A percentile compares a stretch with the other conserved stretches of the same genome.
phyloP scores from a whole-genome alignment of 345 rosid species.

The Salix suchowensis region DNA sequence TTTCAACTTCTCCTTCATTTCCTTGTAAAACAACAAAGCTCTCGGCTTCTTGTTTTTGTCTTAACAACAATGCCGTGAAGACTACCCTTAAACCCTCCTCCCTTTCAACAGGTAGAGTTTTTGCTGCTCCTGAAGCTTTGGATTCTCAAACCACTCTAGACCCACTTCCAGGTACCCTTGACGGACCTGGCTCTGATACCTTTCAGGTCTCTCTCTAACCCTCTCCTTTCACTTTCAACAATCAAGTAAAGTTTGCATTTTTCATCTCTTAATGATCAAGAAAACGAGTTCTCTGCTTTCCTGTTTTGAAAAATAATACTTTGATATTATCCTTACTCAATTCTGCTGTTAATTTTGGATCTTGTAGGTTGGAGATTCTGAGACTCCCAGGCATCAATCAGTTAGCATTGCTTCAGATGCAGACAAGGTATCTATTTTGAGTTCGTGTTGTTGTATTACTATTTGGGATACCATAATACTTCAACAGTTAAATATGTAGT shows the following conservation, averaged over 20 bases:
- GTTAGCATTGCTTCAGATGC: too few species aligned
- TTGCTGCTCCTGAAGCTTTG: conserved; percentile 62
- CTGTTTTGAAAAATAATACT: too few species aligned
- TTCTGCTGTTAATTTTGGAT: too few species aligned
- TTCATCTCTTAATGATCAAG: too few species aligned
- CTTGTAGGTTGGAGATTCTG: too few species aligned
- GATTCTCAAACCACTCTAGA: conserved; percentile 27
- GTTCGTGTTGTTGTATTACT: too few species aligned
- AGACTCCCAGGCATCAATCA: too few species aligned
- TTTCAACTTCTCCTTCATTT: conserved; percentile 35
- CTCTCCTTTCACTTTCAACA: neutral
- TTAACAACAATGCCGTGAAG: conserved; percentile 17
- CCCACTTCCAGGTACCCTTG: conserved; percentile 25
- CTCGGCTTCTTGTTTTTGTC: conserved; percentile 22
- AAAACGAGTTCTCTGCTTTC: too few species aligned
- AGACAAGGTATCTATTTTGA: too few species aligned
- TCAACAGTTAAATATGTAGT: too few species aligned
- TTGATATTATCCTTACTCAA: too few species aligned
- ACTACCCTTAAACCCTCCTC: conserved; percentile 32
- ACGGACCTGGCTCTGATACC: conserved; percentile 36
- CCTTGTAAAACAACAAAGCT: conserved; percentile 29
- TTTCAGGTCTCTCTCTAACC: conserved; percentile 35
- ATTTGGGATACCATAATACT: too few species aligned
- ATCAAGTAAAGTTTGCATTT: neutral
- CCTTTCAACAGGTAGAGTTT: conserved; percentile 39